Conservation (phyloP, 2,329 filamentous ascomycete genomes). For the Teratosphaeria zuluensis region DNA sequence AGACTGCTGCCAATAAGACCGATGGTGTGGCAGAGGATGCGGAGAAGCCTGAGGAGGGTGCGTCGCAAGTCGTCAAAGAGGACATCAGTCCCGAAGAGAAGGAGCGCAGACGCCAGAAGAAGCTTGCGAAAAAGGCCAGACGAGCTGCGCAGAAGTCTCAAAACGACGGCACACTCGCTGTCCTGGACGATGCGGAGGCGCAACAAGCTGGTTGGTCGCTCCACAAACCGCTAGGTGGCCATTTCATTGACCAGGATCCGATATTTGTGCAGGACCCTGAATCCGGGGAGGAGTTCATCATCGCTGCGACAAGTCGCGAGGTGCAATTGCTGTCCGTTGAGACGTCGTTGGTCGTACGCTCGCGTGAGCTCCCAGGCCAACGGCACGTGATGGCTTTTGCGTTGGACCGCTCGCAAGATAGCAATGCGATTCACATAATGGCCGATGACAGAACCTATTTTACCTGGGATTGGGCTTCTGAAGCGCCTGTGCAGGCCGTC, state of each 20-base stretch:
- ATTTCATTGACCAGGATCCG: slow-evolving; percentile 47
- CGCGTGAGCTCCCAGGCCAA: slow-evolving; percentile 49
- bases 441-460: slow-evolving; percentile 39
- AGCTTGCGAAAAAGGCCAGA: not conserved
- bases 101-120: not conserved
- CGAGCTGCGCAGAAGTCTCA: not conserved
- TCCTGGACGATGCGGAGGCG: not conserved
- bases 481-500: not conserved
- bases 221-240: slow-evolving; percentile 44
- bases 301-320: slow-evolving; percentile 21
- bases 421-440: slow-evolving; percentile 44
- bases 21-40: not conserved
- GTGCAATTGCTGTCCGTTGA: slow-evolving; percentile 50
- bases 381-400: slow-evolving; percentile 42
- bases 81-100: not conserved
- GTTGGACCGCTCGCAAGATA: slow-evolving; percentile 38
- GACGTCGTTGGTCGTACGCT: slow-evolving; percentile 70
- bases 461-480: slow-evolving; percentile 49
- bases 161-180: not conserved
- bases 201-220: slow-evolving; percentile 32
- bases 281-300: slow-evolving; percentile 16
- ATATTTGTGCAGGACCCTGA: slow-evolving; percentile 43
- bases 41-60: not conserved
- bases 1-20: not conserved
- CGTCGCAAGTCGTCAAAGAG: not conserved